phyloP scores from a whole-genome alignment of 768 basidiomycete genomes.

The Lyophyllum atratum region DNA sequence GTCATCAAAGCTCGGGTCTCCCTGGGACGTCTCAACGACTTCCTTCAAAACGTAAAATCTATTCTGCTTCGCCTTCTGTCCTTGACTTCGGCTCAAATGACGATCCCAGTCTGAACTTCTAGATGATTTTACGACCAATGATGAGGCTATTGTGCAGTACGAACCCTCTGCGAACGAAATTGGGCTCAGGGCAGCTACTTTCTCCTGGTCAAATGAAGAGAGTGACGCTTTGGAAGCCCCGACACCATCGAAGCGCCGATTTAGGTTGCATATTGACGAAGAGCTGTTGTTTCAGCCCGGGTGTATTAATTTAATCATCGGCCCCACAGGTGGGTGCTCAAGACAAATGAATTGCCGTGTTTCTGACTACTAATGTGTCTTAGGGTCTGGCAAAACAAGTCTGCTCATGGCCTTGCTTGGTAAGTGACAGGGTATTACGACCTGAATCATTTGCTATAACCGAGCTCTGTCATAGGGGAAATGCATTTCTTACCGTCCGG shows the following conservation, averaged over 20 bases:
- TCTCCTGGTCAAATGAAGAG: constrained; percentile 51
- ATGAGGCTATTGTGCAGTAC: constrained; percentile 3
- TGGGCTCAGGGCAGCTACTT: constrained; percentile 54
- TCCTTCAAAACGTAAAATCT: constrained; percentile 33
- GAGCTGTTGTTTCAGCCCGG: constrained; percentile 55
- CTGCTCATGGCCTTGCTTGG: constrained; percentile 62
- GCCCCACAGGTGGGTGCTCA: constrained; percentile 44
- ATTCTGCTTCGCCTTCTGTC: not conserved
- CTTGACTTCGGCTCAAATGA: not conserved
- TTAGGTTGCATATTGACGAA: constrained; percentile 49
- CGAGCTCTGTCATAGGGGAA: constrained; percentile 43
- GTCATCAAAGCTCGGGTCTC: constrained; percentile 55
- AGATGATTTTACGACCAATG: constrained; percentile 34
- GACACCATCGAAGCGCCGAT: constrained; percentile 48
- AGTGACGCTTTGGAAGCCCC: constrained; percentile 13
- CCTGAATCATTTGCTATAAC: not conserved
- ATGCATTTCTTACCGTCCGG: constrained; percentile 60
- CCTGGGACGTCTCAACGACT: constrained; percentile 49
- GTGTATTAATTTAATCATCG: constrained; percentile 56
- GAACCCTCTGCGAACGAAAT: constrained; percentile 31
- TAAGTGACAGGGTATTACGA: constrained; percentile 7
- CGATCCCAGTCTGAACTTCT: constrained; percentile 47
- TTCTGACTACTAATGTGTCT: not conserved
- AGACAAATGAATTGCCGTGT: not conserved
- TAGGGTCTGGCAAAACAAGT: constrained; percentile 58